Evolutionary conservation across 2,329 filamentous ascomycete species (phyloP), one percentile per base, ranked within the genome.

Genomic region (Herpotrichia juniperi): DNA sequence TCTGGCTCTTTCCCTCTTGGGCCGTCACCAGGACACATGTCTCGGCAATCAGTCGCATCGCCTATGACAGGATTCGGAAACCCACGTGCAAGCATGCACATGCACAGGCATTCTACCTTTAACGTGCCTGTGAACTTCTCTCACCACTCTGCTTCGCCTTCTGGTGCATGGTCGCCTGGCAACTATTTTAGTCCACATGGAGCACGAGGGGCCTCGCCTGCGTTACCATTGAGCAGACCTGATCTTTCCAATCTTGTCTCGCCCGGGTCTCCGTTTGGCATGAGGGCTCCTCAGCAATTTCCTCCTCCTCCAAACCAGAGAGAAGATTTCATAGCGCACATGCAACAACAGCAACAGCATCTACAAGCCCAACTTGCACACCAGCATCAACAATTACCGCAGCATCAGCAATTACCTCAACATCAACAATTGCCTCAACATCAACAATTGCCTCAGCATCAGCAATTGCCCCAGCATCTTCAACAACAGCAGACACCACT

Each of bases 71-170:
- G 91, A 58, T 79, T 81, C 31, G 81, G 79, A 17, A 78, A 76
- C 21, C 70, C 73, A 14, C 81, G 84, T 39, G 79, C 75, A 11
- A 75, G 77, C 42, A 71, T 78, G 56, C 83, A 83, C 75, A 89
- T 89, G 69, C 82, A 87, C 50, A 83, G 89, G 51, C 88, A 90
- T 55, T 93, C 90, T 1, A 87, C 83, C n/a, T 81, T 86, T 57
- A 76, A 79, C 30, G 87, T 88, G 17, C 87, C 87, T 8, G 89
- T 88, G 61, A 87, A 87, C 59, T 83, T 88, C 61, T 78, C 83
- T 10, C 81, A 82, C 39, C 86, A 82, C 40, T 86, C 86, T 28
- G 74, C 86, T 70, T 68, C 87, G 78, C 77, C 81, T 31, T 76
- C 59, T 16, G 69, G 71, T 12, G 63, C 68, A 26, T 78, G 74